These are phyloP conservation scores for Lactuca sativa DNA, from an alignment of 129 eudicot species.

Conservation along the genomic window DNA sequence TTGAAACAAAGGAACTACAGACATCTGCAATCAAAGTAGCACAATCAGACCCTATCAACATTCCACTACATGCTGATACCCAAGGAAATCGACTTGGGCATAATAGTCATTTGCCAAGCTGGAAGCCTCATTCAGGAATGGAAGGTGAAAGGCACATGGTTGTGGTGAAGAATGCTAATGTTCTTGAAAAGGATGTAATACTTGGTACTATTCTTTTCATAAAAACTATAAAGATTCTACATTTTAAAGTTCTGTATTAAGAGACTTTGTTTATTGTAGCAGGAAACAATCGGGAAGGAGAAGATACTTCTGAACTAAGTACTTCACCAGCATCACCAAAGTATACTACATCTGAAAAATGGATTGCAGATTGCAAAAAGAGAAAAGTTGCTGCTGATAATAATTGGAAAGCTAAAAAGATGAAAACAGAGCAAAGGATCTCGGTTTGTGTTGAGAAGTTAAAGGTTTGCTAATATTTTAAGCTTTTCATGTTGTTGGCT, in stretches of 20 bases:
- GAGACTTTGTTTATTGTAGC: slow-evolving; percentile 20
- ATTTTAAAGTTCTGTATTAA: slow-evolving; percentile 7
- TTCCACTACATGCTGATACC: slow-evolving; percentile 33
- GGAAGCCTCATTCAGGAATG: slow-evolving; percentile 43
- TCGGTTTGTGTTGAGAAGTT: slow-evolving; percentile 63
- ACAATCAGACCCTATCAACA: slow-evolving; percentile 45
- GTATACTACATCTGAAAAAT: slow-evolving; percentile 73
- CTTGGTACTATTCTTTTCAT: slow-evolving; percentile 29
- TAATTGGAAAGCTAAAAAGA: slow-evolving; percentile 73
- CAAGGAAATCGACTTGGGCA: slow-evolving; percentile 37
- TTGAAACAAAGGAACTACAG: slow-evolving; percentile 45
- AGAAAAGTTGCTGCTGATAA: slow-evolving; percentile 58
- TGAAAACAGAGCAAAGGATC: slow-evolving; percentile 73
- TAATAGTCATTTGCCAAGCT: slow-evolving; percentile 43
- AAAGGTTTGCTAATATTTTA: slow-evolving; percentile 53
- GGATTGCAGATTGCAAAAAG: slow-evolving; percentile 77
- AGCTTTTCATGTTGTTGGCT: background rate
- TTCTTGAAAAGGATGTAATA: slow-evolving; percentile 34
- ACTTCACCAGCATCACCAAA: slow-evolving; percentile 53
- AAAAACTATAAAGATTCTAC: background rate
- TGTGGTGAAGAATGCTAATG: slow-evolving; percentile 41
- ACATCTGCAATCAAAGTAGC: slow-evolving; percentile 38
- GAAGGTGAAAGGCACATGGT: slow-evolving; percentile 45
- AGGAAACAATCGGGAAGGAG: slow-evolving; percentile 56
- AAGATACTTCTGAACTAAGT: slow-evolving; percentile 38